These are phyloP conservation scores for Oxyria digyna DNA, from an alignment of 148 eudicot species.

Conservation along the genomic window DNA sequence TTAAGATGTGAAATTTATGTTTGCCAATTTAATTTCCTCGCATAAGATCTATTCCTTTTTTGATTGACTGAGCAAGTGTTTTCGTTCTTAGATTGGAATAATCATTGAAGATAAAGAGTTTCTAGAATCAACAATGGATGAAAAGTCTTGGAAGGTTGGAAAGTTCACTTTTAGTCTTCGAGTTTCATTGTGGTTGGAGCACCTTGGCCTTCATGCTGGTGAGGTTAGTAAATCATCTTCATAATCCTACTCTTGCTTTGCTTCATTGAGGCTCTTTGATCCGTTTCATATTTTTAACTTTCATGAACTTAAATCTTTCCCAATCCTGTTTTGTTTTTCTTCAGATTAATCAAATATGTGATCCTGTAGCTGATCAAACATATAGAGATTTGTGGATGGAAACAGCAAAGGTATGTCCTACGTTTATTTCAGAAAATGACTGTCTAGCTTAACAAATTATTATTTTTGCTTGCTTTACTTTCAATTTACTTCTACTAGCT, in stretches of 20 bases:
- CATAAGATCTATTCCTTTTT: too few species aligned
- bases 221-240: conserved; percentile 37
- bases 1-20: not conserved
- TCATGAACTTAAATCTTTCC: not conserved
- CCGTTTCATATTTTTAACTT: not conserved
- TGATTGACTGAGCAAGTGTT: not conserved
- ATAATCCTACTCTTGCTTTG: not conserved
- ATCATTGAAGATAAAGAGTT: conserved; percentile 78
- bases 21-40: not conserved
- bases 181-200: conserved; percentile 89
- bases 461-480: not conserved
- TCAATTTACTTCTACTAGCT: not conserved
- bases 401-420: conserved; percentile 54
- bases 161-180: conserved; percentile 68
- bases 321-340: conserved; percentile 2
- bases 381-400: conserved; percentile 63
- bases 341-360: conserved; percentile 58
- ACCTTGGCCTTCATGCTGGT: conserved; percentile 61
- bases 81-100: conserved; percentile 46
- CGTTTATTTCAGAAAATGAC: not conserved
- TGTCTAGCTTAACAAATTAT: not conserved
- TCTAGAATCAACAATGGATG: conserved; percentile 70
- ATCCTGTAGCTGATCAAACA: conserved; percentile 64
- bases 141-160: conserved; percentile 81
- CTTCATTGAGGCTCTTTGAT: not conserved